These are phyloP conservation scores for Colletotrichum phormii DNA, from an alignment of 2,329 filamentous ascomycete genomes.

Conservation along the genomic window DNA sequence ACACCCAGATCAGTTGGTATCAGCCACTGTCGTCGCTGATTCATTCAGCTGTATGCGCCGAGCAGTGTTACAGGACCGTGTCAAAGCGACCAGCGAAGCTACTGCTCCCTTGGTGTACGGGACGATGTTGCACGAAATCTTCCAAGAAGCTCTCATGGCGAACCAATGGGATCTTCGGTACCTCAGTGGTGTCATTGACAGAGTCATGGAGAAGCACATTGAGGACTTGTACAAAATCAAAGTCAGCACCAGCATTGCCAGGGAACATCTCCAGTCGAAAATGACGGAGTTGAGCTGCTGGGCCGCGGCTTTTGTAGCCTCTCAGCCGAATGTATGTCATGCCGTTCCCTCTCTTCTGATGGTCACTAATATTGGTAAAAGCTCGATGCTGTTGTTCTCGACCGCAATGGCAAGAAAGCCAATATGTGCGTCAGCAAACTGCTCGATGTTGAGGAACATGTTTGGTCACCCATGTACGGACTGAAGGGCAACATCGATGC, in stretches of 20 bases:
- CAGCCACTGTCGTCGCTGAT: constrained; percentile 94
- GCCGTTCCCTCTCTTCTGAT: background rate
- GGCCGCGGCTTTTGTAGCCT: constrained; percentile 84
- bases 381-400: constrained; percentile 30
- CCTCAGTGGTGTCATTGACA: constrained; percentile 74
- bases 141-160: constrained; percentile 86
- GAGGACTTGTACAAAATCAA: constrained; percentile 92
- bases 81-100: constrained; percentile 88
- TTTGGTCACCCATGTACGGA: constrained; percentile 98
- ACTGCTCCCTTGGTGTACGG: constrained; percentile 89
- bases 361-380: constrained; percentile 44
- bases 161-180: constrained; percentile 84
- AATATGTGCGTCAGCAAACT: constrained; percentile 92
- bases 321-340: constrained; percentile 71
- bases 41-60: constrained; percentile 92
- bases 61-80: constrained; percentile 92
- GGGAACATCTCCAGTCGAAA: constrained; percentile 84
- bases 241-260: constrained; percentile 77
- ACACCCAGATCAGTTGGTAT: constrained; percentile 95
- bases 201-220: constrained; percentile 79
- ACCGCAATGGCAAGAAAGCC: constrained; percentile 60
- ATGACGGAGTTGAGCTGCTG: constrained; percentile 84
- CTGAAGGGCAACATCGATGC: constrained; percentile 98
- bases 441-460: constrained; percentile 95
- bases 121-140: constrained; percentile 93